phyloP scores from a whole-genome alignment of 1,284 basidiomycete genomes.

The Tilletia indica region DNA sequence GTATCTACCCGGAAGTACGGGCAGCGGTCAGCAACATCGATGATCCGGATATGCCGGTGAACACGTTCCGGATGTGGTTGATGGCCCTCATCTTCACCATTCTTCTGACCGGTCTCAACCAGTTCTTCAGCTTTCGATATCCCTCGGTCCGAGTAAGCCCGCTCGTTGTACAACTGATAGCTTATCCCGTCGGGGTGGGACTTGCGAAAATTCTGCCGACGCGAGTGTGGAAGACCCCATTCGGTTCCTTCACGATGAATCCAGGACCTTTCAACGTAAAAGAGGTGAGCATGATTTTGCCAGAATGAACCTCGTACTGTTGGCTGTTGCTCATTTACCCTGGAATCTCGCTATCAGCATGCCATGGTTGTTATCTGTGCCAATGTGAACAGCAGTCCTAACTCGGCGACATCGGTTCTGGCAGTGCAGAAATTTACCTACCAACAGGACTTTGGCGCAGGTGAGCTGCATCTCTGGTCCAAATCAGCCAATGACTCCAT shows the following conservation, averaged over 20 bases:
- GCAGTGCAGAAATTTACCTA: background rate
- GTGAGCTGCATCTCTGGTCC: background rate
- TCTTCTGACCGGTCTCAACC: constrained; percentile 41
- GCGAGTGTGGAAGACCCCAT: background rate
- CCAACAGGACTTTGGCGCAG: background rate
- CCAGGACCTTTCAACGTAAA: constrained; percentile 48
- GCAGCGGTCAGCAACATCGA: constrained; percentile 49
- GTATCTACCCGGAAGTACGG: constrained; percentile 44
- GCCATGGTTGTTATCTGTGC: constrained; percentile 41
- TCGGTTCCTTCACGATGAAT: constrained; percentile 26
- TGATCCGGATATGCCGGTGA: constrained; percentile 42
- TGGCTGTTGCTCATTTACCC: no score
- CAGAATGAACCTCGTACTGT: no score
- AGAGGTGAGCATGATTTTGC: constrained; percentile 19
- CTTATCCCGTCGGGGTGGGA: constrained; percentile 38
- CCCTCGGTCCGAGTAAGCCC: constrained; percentile 40
- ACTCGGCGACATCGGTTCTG: background rate
- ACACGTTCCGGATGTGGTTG: constrained; percentile 46
- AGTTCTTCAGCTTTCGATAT: constrained; percentile 26
- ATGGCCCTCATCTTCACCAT: constrained; percentile 36
- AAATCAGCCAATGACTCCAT: no score
- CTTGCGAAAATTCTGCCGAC: constrained; percentile 27
- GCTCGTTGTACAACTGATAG: constrained; percentile 40
- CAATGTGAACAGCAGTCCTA: constrained; percentile 26
- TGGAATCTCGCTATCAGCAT: constrained; percentile 18